Evolutionary conservation across 1,284 basidiomycete species (phyloP), one percentile per base, ranked within the genome.

Genomic region (Exobasidium cylindrosporum): DNA sequence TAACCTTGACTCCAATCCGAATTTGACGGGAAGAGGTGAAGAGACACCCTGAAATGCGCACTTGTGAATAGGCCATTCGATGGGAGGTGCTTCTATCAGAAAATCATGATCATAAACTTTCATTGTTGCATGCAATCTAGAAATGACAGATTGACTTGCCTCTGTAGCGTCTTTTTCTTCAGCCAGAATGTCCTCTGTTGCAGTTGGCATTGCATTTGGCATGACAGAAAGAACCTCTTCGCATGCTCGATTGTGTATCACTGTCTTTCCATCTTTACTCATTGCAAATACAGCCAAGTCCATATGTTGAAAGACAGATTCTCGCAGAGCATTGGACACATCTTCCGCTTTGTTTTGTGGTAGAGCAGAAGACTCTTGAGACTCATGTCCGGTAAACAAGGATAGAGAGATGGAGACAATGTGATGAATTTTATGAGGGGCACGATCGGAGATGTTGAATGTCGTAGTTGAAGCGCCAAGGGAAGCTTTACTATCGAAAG

Each of bases 71-170:
- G 73, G 73, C 52, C 61, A 76, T 6, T 68, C 52, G 21, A 66
- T 40, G 47, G 66, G 64, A 0, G 68, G 71, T 58, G 70, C 67
- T 7, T 65, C 70, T 31, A 66, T 26, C 53, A 55, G 59, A 52
- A 75, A 75, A 44, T 72, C 63, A 40, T 75, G 71, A 5, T 66
- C 66, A 60, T 65, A 75, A 62, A 71, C 72, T 26, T 65, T 60
- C 73, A 75, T 71, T 30, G 62, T 65, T 35, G 68, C 68, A 26
- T 54, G 63, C 17, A 75, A 61, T 69, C 72, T 73, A 26, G 66
- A 63, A 47, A 75, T 62, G 45, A 70, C 70, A 54, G 73, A 64
- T 13, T 4, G 21, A 21, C n/a, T 26, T 23, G 46, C 47, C 21
- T 32, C 24, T 26, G 23, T 28, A 14, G 6, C 14, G n/a, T 21